Base-by-base conservation (phyloP, 2,329 filamentous ascomycete genomes). In the Aspergillus sergii region DNA sequence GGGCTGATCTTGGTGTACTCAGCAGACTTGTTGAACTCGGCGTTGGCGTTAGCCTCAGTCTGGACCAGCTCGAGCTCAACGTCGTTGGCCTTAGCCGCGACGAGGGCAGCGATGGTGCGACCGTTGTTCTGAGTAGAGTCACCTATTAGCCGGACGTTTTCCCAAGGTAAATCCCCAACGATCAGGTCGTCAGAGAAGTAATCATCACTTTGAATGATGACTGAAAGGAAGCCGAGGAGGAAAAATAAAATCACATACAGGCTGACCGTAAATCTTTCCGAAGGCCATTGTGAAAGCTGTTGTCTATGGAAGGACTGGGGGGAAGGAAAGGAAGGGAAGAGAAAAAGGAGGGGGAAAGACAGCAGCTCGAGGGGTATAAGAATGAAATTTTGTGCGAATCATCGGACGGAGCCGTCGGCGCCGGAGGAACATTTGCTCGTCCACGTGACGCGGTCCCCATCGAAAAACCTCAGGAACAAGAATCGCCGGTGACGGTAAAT, bases 81-180 rank as follows among this genome's bases (percentile, higher is more conserved):
- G 80, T 91, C 89, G 84, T 98, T 98, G 85, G 93, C 93, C 90
- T 99, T 98, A 75, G 95, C 95, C 78, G 97, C 92, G 75, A 92
- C 94, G 81, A 90, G 88, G 82, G 97, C 91, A 80, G 90, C 89
- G 77, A 91, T 91, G 81, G 91, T 91, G 86, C 94, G 94, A 82
- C 91, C 86, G 88, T 97, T 97, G 79, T 86, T 88, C 94, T 97
- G 78, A 97, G 78, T 73, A 65, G 41, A 46, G 10, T 16, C 16
- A 28, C 36, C 21, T 23, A 58, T 68, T 64, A 66, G 64, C 64
- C 59, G 62, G 36, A 26, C 53, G 34, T 72, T 69, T 69, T 68
- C 72, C 16, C 48, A 61, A 72, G 68, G 70, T 67, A 68, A 60
- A 30, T 65, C 39, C n/a, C 19, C 53, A 36, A 48, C 59, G 58